Evolutionary conservation across 176 grass and related monocot species (phyloP).

Genomic region (Hyparrhenia diplandra): DNA sequence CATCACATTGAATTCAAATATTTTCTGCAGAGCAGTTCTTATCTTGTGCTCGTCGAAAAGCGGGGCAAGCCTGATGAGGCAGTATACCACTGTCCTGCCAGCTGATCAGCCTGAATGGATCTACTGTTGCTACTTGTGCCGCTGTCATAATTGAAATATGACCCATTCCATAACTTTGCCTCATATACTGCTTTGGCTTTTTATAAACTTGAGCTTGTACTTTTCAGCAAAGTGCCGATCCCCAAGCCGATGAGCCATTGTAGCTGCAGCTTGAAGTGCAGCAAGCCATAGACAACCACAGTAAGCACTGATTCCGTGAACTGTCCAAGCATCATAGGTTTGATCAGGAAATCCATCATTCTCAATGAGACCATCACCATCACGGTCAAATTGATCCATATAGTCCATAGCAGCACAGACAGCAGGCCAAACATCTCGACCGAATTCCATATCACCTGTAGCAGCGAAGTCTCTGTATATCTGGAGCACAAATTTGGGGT

Average conservation of each 20-base stretch:
- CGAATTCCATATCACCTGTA: slow-evolving; percentile 83
- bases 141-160: slow-evolving; percentile 96
- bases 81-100: slow-evolving; percentile 87
- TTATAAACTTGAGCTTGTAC: slow-evolving; percentile 81
- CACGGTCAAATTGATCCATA: slow-evolving; percentile 88
- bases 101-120: slow-evolving; percentile 95
- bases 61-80: slow-evolving; percentile 76
- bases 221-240: slow-evolving; percentile 73
- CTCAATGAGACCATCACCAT: slow-evolving; percentile 81
- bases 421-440: slow-evolving; percentile 81
- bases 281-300: slow-evolving; percentile 92
- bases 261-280: slow-evolving; percentile 89
- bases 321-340: slow-evolving; percentile 98
- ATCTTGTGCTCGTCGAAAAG: slow-evolving; percentile 79
- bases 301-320: slow-evolving; percentile 88
- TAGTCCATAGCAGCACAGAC: slow-evolving; percentile 87
- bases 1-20: slow-evolving; percentile 98
- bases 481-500: slow-evolving; percentile 96
- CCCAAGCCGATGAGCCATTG: slow-evolving; percentile 83
- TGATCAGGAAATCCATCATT: slow-evolving; percentile 99
- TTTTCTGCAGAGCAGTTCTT: slow-evolving; percentile 72
- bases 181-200: slow-evolving; percentile 86
- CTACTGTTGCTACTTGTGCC: slow-evolving; percentile 73
- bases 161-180: slow-evolving; percentile 88
- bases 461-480: slow-evolving; percentile 94